Percentiles rank a stretch among this genome's conserved stretches.
Conservation (phyloP, 257 asterid species). For the Capsicum rhomboideum region DNA sequence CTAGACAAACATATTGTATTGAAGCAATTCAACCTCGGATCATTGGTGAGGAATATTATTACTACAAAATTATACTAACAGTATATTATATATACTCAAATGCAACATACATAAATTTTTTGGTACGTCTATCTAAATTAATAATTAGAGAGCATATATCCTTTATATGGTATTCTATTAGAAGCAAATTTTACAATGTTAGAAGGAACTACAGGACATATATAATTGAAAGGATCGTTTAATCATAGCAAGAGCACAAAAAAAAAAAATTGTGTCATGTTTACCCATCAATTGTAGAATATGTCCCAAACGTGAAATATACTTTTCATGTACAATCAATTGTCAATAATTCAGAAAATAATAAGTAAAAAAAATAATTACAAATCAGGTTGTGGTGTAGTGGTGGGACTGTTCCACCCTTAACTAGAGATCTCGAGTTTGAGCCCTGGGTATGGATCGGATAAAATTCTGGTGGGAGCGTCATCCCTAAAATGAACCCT, state of each 20-base stretch:
- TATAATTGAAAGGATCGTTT: neutral
- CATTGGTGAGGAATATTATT: neutral
- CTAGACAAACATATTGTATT: neutral
- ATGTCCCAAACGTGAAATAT: neutral
- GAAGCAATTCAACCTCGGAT: neutral
- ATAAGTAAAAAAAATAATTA: neutral
- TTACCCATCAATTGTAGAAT: neutral
- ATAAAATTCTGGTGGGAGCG: no score
- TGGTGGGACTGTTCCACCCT: no score
- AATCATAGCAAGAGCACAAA: no score
- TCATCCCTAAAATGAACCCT: no score
- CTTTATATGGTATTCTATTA: no score
- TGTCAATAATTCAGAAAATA: neutral
- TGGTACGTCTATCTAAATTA: no score
- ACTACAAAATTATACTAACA: neutral
- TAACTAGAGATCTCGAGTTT: no score
- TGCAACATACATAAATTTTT: neutral
- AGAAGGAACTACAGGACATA: neutral
- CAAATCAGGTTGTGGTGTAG: no score
- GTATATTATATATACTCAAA: no score
- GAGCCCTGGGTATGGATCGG: no score
- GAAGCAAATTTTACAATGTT: neutral
- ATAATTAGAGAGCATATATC: no score
- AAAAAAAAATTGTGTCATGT: neutral
- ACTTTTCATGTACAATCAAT: neutral